Base-by-base conservation (phyloP, 2,329 filamentous ascomycete species). In the Neurospora sp. region DNA sequence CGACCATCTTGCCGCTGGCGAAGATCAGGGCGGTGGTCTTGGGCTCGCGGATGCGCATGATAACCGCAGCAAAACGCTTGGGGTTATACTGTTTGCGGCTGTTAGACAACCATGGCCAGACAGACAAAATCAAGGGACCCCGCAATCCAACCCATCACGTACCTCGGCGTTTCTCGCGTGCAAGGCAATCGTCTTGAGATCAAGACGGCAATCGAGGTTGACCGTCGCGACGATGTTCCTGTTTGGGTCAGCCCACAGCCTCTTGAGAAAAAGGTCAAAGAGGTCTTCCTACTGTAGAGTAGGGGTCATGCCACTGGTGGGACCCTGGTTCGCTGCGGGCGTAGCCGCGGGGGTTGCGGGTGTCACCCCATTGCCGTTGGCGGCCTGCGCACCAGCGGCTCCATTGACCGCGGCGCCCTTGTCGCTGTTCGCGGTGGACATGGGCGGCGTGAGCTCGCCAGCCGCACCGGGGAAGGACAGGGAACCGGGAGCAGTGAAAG, bases 1-100 rank as follows among this genome's bases (percentile, higher is more conserved):
- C 96, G 66, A 98, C 96, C 96, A 99, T 98, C 88, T 99, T 99
- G 82, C 96, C 96, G 1, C 92, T 96, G 71, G 96, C 96, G 78
- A 99, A 99, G 85, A 99, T 98, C 70, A 99, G 84, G 6, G 96
- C 96, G 2, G 96, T 99, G 4, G 96, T 99, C 86, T 99, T 99
- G 72, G 96, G 96, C 78, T 99, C 96, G 78, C 96, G 94, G 76
- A 99, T 99, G 84, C 96, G 93, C 96, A 99, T 98, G 82, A 99
- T 98, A 75, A 98, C 95, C 79, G 95, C 95, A 77, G 95, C 96
- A 80, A 98, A 98, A 91, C 95, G 95, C 93, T 97, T 76, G 66
- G 76, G 74, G 76, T 73, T 75, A 73, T 74, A 73, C 72, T 76
- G 70, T 43, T 68, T 67, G 42, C 52, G 72, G 69, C 43, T 58